Evolutionary conservation across 2,329 filamentous ascomycete species (phyloP), one percentile per base, ranked within the genome.

Genomic region (Coniochaeta sp.): DNA sequence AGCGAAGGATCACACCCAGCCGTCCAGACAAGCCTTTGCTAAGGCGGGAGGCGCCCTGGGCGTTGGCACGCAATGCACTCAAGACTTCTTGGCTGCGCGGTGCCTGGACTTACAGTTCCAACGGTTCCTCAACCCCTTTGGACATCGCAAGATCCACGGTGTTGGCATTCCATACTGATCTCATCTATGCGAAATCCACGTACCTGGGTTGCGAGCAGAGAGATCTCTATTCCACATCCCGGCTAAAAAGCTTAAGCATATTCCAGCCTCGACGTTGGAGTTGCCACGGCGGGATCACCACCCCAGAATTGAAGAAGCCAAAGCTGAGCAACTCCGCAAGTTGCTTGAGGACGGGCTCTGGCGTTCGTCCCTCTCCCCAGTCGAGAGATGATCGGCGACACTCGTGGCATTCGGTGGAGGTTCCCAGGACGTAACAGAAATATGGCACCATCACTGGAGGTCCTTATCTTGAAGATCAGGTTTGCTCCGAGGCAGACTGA

Each of bases 21-120:
- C 14, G 45, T 48, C 26, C 12, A 48, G 45, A 48, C 45, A 48
- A 48, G 45, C 45, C 45, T 48, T 38, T 48, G 28, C 45, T 31
- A 48, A 48, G 45, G n/a, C 45, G 45, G 45, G 45, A 48, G 45
- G 45, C 45, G 45, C 16, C 6, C 45, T 31, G 26, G 28, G 28
- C 45, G 14, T 30, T 14, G 45, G 26, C 3, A 31, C 26, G 10
- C 26, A 14, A 48, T 28, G 26, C 24, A 31, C 26, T 48, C 45
- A 31, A 28, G 14, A 48, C 28, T 30, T 30, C 45, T 48, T 48
- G 45, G 45, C 45, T 30, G 45, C 26, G 24, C 30, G 20, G 38
- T 42, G 5, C 38, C 38, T 22, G 38, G 20, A 42, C n/a, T 9
- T 18, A n/a, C n/a, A 42, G 2, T 26, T 26, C 20, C 38, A 42